Conservation (phyloP, 106 monocot genomes). For the Gastrodia elata region DNA sequence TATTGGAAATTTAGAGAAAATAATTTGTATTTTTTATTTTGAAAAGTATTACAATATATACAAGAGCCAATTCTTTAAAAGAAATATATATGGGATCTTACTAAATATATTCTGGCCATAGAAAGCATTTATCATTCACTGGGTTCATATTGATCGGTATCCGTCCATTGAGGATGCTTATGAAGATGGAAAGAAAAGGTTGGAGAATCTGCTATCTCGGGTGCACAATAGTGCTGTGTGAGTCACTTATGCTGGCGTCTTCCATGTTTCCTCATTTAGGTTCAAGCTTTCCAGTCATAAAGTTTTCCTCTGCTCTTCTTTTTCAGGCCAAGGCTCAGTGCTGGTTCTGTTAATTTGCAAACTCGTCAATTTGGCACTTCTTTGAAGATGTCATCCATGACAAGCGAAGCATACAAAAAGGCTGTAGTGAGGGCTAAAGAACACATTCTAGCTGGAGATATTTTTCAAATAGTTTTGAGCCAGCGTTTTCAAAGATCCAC, state of each 20-base stretch:
- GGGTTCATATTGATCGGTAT: conserved; percentile 64
- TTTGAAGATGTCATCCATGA: conserved; percentile 66
- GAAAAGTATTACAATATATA: too few relatives aligned
- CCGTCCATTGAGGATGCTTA: conserved; percentile 75
- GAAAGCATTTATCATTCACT: conserved; percentile 88
- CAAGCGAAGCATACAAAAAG: conserved; percentile 67
- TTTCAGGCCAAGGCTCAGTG: conserved; percentile 35
- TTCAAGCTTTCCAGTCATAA: background rate
- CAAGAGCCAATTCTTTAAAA: too few relatives aligned
- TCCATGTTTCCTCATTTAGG: background rate
- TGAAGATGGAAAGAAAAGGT: conserved; percentile 50
- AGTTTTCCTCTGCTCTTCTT: background rate
- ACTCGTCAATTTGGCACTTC: conserved; percentile 51
- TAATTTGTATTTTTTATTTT: too few relatives aligned
- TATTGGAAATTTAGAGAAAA: too few relatives aligned
- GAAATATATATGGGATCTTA: background rate
- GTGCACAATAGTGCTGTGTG: conserved; percentile 66
- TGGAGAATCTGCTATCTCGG: conserved; percentile 49
- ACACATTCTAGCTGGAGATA: conserved; percentile 92
- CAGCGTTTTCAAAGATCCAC: conserved; percentile 90
- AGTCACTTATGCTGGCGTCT: background rate
- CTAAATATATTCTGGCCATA: conserved; percentile 15
- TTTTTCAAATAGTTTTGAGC: conserved; percentile 92
- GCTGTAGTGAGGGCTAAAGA: conserved; percentile 80
- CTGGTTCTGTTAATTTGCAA: conserved; percentile 59